Conservation (phyloP, 2,329 filamentous ascomycete species). For the Epichloe sibirici region DNA sequence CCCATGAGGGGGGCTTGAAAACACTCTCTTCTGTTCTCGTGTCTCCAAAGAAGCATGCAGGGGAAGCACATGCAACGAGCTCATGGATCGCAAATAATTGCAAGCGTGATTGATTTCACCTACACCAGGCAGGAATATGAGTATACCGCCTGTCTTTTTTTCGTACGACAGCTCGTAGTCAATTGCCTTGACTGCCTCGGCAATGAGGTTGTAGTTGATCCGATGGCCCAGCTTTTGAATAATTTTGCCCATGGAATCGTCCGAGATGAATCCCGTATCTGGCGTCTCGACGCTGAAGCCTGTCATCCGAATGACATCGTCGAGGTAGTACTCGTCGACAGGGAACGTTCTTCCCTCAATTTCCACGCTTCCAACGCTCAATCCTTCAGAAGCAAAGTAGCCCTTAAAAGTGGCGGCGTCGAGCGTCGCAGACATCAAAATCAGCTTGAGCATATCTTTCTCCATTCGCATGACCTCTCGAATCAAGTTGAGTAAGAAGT, state of each 20-base stretch:
- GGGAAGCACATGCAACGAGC: constrained; percentile 62
- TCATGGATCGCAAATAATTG: constrained; percentile 49
- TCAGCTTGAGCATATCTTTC: constrained; percentile 71
- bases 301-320: constrained; percentile 73
- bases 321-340: constrained; percentile 79
- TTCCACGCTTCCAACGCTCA: constrained; percentile 66
- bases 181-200: constrained; percentile 68
- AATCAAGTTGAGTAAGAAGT: constrained; percentile 81
- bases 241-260: constrained; percentile 51
- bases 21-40: constrained; percentile 77
- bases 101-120: constrained; percentile 81
- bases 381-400: constrained; percentile 63
- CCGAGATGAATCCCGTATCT: constrained; percentile 31
- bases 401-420: constrained; percentile 74
- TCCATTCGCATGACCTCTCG: constrained; percentile 65
- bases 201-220: constrained; percentile 84
- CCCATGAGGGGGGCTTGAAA: constrained; percentile 60
- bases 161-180: constrained; percentile 58
- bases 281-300: constrained; percentile 49
- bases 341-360: constrained; percentile 84
- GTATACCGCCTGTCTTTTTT: constrained; percentile 63
- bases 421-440: constrained; percentile 93
- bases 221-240: constrained; percentile 66
- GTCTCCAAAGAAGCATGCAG: constrained; percentile 88
- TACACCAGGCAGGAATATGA: constrained; percentile 91